phyloP scores from a whole-genome alignment of 2,329 filamentous ascomycete species.

The Didymella arachidicola region DNA sequence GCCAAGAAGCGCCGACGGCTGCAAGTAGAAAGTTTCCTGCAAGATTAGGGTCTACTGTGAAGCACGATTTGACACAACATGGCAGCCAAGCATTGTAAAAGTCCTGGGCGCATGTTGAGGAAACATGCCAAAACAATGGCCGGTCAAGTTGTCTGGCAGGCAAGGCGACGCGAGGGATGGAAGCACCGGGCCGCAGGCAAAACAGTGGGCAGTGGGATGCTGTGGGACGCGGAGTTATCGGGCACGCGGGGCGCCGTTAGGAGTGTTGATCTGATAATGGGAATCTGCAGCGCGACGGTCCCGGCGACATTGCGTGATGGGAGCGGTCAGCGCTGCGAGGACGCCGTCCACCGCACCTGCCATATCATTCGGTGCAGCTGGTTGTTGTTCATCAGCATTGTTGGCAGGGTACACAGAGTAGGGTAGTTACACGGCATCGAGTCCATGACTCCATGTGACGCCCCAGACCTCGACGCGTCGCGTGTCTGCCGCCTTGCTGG shows the following conservation, averaged over 20 bases:
- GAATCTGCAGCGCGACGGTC: not conserved
- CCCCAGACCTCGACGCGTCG: conserved; percentile 12
- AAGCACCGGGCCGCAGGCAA: conserved; percentile 11
- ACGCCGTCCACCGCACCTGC: conserved; percentile 4
- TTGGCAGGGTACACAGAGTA: not conserved
- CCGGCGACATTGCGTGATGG: conserved; percentile 19
- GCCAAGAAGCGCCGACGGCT: conserved; percentile 18
- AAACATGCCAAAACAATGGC: conserved; percentile 29
- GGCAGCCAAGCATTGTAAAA: conserved; percentile 36
- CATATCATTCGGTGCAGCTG: conserved; percentile 1
- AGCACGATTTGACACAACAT: conserved; percentile 23
- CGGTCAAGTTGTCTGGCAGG: conserved; percentile 15
- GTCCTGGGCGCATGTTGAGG: conserved; percentile 26
- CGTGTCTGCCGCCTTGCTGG: conserved; percentile 4
- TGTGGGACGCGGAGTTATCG: conserved; percentile 19
- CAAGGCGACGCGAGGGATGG: conserved; percentile 9
- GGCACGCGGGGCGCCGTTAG: conserved; percentile 10
- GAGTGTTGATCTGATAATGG: conserved; percentile 16
- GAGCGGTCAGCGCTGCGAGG: conserved; percentile 11
- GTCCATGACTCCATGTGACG: not conserved
- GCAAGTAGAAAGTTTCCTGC: conserved; percentile 19
- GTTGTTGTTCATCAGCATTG: not conserved
- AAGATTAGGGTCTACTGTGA: conserved; percentile 23
- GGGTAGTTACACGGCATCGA: not conserved
- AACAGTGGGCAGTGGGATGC: conserved; percentile 11